These are phyloP conservation scores for Chaetomium sp. DNA, from an alignment of 2,329 filamentous ascomycete species.

Conservation along the genomic window DNA sequence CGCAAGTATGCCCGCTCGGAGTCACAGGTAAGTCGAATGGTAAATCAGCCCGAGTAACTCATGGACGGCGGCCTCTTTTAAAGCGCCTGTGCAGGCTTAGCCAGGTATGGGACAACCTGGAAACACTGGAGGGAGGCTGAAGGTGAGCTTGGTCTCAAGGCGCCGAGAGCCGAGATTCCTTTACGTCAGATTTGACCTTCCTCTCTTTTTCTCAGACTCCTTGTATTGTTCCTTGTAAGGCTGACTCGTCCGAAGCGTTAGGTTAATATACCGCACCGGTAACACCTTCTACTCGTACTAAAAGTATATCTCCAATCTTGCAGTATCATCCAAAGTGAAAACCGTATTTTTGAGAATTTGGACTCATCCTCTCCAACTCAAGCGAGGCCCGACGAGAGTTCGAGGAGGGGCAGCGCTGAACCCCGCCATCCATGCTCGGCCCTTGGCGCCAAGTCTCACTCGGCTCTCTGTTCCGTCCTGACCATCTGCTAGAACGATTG, in stretches of 20 bases:
- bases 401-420: constrained; percentile 9
- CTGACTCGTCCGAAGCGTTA: not conserved
- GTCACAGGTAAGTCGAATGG: not conserved
- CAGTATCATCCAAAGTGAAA: not conserved
- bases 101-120: not conserved
- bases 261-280: not conserved
- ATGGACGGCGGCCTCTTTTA: constrained; percentile 9
- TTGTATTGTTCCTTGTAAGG: not conserved
- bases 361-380: not conserved
- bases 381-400: not conserved
- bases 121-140: constrained; percentile 14
- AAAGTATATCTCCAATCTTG: not conserved
- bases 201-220: not conserved
- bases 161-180: constrained; percentile 25
- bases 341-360: not conserved
- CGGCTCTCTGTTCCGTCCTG: not conserved
- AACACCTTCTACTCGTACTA: not conserved
- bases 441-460: not conserved
- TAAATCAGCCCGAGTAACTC: not conserved
- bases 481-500: not conserved
- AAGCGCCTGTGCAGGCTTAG: not conserved
- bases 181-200: constrained; percentile 25
- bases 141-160: constrained; percentile 20
- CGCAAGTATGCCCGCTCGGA: not conserved
- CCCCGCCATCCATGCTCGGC: constrained; percentile 13